A percentile compares a stretch with the other conserved stretches of the same genome.
Conservation (phyloP, 1,284 basidiomycete species). For the Naganishia sp. region DNA sequence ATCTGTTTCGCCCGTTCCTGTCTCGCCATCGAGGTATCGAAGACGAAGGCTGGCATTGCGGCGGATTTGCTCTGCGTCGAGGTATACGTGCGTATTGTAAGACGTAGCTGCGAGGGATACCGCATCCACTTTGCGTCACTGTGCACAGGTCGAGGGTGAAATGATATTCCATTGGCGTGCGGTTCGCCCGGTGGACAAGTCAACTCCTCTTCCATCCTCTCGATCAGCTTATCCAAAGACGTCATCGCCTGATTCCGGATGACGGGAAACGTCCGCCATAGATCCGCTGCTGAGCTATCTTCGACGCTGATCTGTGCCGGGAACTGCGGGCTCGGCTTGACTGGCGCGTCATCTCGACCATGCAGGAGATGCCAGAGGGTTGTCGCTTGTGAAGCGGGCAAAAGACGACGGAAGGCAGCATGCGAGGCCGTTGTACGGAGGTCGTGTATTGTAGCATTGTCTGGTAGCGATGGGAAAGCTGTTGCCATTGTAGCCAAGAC, state of each 20-base stretch:
- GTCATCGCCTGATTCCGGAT: constrained; percentile 25
- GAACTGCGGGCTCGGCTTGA: constrained; percentile 45
- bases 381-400: constrained; percentile 14
- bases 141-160: not conserved
- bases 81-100: constrained; percentile 32
- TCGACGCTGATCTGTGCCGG: constrained; percentile 50
- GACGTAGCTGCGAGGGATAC: constrained; percentile 27
- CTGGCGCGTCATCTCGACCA: constrained; percentile 45
- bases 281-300: constrained; percentile 40
- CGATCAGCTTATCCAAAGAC: constrained; percentile 29
- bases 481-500: constrained; percentile 26
- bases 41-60: constrained; percentile 27
- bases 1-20: constrained; percentile 20
- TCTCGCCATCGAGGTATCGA: constrained; percentile 12
- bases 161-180: not conserved
- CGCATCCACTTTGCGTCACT: constrained; percentile 29
- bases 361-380: constrained; percentile 44
- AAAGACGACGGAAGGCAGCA: constrained; percentile 21
- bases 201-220: constrained; percentile 36
- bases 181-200: not conserved
- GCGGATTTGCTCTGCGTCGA: constrained; percentile 27
- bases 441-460: constrained; percentile 5
- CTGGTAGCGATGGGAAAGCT: not conserved
- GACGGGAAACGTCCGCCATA: constrained; percentile 1
- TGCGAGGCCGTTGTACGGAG: constrained; percentile 20